Evolutionary conservation across 192 early-diverging fungal genomes (phyloP).

Genomic region (Thoreauomyces humboldtii): DNA sequence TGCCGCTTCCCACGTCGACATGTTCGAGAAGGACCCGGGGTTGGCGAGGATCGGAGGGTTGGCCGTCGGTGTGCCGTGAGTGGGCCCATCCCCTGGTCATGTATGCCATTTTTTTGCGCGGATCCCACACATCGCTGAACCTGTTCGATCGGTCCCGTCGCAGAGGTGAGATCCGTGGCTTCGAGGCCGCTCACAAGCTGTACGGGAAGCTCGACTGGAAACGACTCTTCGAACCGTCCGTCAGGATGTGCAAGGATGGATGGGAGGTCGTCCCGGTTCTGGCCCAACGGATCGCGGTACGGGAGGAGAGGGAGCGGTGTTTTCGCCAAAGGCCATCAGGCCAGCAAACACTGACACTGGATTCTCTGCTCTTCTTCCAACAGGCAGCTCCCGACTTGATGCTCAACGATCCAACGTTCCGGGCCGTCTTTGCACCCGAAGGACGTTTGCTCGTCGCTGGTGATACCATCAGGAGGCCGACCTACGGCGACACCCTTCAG

Average conservation of each 20-base stretch:
- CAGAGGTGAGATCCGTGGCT: constrained; percentile 84
- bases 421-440: constrained; percentile 65
- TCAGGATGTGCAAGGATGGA: constrained; percentile 74
- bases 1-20: constrained; percentile 63
- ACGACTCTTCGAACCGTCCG: constrained; percentile 72
- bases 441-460: constrained; percentile 68
- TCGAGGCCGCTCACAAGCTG: constrained; percentile 72
- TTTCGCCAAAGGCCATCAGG: no score
- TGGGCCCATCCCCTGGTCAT: no score
- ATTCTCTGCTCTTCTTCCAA: not conserved
- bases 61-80: constrained; percentile 73
- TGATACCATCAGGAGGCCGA: constrained; percentile 44
- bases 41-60: constrained; percentile 71
- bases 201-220: constrained; percentile 84
- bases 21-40: constrained; percentile 75
- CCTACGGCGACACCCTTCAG: constrained; percentile 32
- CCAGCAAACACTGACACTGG: no score
- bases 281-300: constrained; percentile 37
- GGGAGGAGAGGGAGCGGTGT: no score
- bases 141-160: no score
- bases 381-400: constrained; percentile 27
- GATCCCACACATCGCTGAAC: no score
- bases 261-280: constrained; percentile 57
- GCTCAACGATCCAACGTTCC: constrained; percentile 42
- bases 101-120: no score